Percentiles rank a stretch among this genome's conserved stretches.
phyloP scores from a whole-genome alignment of 805 yeast species.

The Metschnikowia corniflorae region DNA sequence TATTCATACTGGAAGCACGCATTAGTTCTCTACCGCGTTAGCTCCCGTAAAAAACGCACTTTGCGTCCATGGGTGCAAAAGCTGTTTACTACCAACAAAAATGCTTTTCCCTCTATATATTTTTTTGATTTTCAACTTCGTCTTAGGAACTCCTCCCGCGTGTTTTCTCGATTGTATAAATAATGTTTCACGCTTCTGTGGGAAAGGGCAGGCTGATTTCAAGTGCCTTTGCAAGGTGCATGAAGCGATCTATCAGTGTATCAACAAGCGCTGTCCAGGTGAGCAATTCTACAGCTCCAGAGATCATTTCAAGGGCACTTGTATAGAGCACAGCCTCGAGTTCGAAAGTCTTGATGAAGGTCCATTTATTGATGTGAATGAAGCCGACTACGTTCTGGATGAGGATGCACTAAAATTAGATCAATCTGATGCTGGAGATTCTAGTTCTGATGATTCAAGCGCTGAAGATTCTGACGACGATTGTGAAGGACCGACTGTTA shows the following conservation, averaged over 20 bases:
- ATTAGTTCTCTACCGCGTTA: no score
- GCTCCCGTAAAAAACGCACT: no score
- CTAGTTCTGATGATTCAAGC: slow-evolving; percentile 1
- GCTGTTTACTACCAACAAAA: background rate
- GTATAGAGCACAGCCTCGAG: slow-evolving; percentile 32
- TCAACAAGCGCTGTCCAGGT: slow-evolving; percentile 44
- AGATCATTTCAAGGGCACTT: slow-evolving; percentile 49
- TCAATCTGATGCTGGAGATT: no score
- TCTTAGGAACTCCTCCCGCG: slow-evolving; percentile 46
- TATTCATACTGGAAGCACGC: no score
- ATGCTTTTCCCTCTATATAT: slow-evolving; percentile 10
- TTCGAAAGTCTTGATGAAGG: slow-evolving; percentile 1
- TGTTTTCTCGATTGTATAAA: slow-evolving; percentile 45
- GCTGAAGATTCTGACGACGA: slow-evolving; percentile 1
- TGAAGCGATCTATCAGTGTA: slow-evolving; percentile 40
- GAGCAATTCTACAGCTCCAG: slow-evolving; percentile 42
- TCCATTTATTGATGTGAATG: background rate
- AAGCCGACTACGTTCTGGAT: background rate
- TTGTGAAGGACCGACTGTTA: background rate
- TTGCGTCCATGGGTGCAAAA: slow-evolving; percentile 14
- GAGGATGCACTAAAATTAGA: no score
- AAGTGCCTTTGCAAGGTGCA: slow-evolving; percentile 38
- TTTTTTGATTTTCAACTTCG: slow-evolving; percentile 4
- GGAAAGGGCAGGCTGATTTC: slow-evolving; percentile 30
- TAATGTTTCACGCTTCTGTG: slow-evolving; percentile 34